phyloP scores from a whole-genome alignment of 768 basidiomycete species.

The Termitomyces eurrhizus region DNA sequence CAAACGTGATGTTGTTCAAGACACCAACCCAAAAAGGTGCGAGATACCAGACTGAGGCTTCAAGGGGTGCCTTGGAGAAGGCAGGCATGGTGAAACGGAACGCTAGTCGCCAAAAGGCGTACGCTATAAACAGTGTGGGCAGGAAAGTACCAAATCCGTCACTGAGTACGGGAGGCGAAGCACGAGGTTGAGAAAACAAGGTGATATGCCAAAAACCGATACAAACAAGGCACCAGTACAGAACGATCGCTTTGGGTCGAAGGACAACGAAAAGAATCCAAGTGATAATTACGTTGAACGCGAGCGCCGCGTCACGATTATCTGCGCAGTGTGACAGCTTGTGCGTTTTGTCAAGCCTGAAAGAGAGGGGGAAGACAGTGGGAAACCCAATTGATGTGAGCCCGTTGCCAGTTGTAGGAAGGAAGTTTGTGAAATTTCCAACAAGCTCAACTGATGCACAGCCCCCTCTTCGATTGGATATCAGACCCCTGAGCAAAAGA shows the following conservation, averaged over 20 bases:
- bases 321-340: conserved; percentile 65
- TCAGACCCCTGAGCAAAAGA: conserved; percentile 47
- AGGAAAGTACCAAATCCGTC: conserved; percentile 76
- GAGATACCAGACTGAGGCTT: conserved; percentile 71
- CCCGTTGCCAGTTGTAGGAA: conserved; percentile 55
- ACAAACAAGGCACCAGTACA: conserved; percentile 76
- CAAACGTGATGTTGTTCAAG: conserved; percentile 67
- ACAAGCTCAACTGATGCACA: conserved; percentile 66
- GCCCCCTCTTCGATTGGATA: conserved; percentile 66
- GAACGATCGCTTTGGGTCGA: conserved; percentile 62
- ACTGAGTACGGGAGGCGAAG: conserved; percentile 63
- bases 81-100: conserved; percentile 71
- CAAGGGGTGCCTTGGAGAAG: conserved; percentile 65
- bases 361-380: conserved; percentile 70
- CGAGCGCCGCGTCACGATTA: conserved; percentile 63
- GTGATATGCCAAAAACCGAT: conserved; percentile 85
- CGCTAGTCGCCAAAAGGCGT: conserved; percentile 75
- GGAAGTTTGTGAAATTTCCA: conserved; percentile 71
- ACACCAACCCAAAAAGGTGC: conserved; percentile 77
- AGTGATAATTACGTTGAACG: conserved; percentile 67
- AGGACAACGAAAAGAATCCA: conserved; percentile 68
- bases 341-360: conserved; percentile 46
- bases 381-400: conserved; percentile 73
- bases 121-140: conserved; percentile 72
- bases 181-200: conserved; percentile 72